Percentiles rank a stretch among this genome's conserved stretches.
phyloP scores from a whole-genome alignment of 2,329 filamentous ascomycete species.

The Colletotrichum navitas region DNA sequence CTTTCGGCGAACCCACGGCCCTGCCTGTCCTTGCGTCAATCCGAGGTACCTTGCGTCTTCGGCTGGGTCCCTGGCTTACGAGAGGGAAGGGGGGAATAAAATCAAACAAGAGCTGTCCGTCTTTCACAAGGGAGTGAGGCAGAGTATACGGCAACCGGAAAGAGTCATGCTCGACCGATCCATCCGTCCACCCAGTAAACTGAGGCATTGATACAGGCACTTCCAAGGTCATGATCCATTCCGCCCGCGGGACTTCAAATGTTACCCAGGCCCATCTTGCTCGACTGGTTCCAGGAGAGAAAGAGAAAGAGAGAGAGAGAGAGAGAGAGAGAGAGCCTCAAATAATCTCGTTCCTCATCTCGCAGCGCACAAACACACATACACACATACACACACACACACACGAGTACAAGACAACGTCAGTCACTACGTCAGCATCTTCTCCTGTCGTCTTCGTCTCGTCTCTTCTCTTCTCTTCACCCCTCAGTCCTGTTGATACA shows the following conservation, averaged over 20 bases:
- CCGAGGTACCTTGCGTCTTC: constrained; percentile 25
- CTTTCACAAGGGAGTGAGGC: constrained; percentile 28
- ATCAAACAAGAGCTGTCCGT: constrained; percentile 12
- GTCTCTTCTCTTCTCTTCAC: background rate
- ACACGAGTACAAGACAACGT: background rate
- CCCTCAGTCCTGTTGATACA: background rate
- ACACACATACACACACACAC: background rate
- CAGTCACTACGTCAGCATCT: constrained; percentile 20
- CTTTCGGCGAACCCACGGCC: constrained; percentile 44
- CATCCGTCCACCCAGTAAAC: constrained; percentile 18
- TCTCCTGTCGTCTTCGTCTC: constrained; percentile 4
- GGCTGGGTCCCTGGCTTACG: constrained; percentile 1
- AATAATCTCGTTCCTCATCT: background rate
- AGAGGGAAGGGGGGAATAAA: background rate
- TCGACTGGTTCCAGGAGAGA: constrained; percentile 12
- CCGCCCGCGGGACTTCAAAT: constrained; percentile 35
- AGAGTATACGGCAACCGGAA: constrained; percentile 35
- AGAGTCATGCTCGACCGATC: constrained; percentile 43
- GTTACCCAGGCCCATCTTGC: constrained; percentile 17
- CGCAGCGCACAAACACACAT: background rate
- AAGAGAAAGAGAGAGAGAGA: constrained; percentile 10
- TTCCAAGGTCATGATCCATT: constrained; percentile 1
- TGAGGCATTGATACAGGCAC: constrained; percentile 27
- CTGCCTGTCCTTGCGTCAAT: constrained; percentile 39
- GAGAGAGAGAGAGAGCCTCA: constrained; percentile 14